Evolutionary conservation across 2,329 filamentous ascomycete species (phyloP).

Genomic region (Colletotrichum sp.): DNA sequence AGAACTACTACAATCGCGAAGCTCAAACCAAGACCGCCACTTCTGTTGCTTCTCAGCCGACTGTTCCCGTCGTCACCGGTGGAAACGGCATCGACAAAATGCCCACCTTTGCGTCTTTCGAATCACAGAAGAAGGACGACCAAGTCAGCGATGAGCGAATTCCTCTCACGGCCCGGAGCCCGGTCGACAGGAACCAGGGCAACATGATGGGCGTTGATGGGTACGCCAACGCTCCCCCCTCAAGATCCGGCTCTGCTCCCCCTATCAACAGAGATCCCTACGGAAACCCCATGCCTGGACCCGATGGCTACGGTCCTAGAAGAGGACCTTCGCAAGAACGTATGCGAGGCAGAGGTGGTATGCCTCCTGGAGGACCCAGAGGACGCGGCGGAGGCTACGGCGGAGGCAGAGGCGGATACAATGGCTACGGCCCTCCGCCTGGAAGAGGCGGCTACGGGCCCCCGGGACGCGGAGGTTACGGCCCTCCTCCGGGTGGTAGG

Average conservation of each 20-base stretch:
- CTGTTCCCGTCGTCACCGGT: conserved; percentile 62
- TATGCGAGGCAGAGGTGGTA: conserved; percentile 59
- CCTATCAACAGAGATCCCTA: conserved; percentile 62
- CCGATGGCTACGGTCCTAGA: conserved; percentile 52
- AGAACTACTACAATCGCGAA: conserved; percentile 85
- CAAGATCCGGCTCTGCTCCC: conserved; percentile 44
- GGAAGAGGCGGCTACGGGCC: conserved; percentile 53
- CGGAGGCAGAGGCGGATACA: conserved; percentile 49
- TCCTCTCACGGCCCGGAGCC: conserved; percentile 71
- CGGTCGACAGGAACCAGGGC: conserved; percentile 61
- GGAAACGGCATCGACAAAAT: conserved; percentile 58
- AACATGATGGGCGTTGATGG: conserved; percentile 42
- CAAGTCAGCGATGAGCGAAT: conserved; percentile 72
- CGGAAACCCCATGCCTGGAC: conserved; percentile 58
- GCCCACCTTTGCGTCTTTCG: conserved; percentile 68
- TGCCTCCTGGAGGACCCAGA: conserved; percentile 47
- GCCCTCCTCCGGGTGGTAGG: conserved; percentile 39
- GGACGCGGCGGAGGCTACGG: conserved; percentile 43
- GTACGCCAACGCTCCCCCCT: conserved; percentile 28
- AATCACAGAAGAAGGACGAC: conserved; percentile 68
- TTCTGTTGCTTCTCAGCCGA: conserved; percentile 56
- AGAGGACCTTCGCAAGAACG: conserved; percentile 52
- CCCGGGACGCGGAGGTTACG: conserved; percentile 35
- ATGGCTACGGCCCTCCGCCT: conserved; percentile 10
- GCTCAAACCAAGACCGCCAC: conserved; percentile 55